Evolutionary conservation across 139 green algal species (phyloP), one percentile per base, ranked within the genome.

Genomic region (Picochlorum sp.): DNA sequence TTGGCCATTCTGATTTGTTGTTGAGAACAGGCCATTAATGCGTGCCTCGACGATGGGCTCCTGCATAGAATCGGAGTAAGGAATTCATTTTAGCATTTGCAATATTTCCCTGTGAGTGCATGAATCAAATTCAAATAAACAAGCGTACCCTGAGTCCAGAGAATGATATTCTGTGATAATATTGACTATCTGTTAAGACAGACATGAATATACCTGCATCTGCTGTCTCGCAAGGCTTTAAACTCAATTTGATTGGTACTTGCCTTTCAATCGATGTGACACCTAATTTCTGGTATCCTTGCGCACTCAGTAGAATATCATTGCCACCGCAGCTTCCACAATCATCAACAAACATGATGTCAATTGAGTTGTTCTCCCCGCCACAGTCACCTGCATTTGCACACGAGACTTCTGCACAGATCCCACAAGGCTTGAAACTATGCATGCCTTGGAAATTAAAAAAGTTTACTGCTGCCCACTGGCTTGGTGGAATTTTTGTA

Each of bases 261-360:
- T 54, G 47, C 7, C 6, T 54, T 21, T 54, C 18, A 9, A 21
- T 26, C 10, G 16, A 20, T 26, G 47, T 26, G 11, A 20, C 11
- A 26, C 18, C n/a, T 20, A 54, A 54, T 26, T 10, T 13, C n/a
- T 54, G 4, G 1, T 26, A 21, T 7, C 18, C 47, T 26, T 21
- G 16, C 47, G 11, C 15, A 20, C n/a, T 20, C n/a, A 54, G 6
- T 9, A 54, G n/a, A 9, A 54, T 54, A 21, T 54, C n/a, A 54
- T 54, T 54, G 47, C 6, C 47, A 13, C 47, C n/a, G 15, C 47
- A 54, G 47, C 47, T 54, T 54, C 18, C 47, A 54, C 47, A 54
- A 21, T 54, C 47, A 20, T 54, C 47, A 26, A 54, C 47, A 54
- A 54, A 20, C n/a, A 54, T 21, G 18, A 54, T 21, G 3, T 54